These are phyloP conservation scores for Apostasia ramifera DNA, from an alignment of 106 monocot species.

Conservation along the genomic window DNA sequence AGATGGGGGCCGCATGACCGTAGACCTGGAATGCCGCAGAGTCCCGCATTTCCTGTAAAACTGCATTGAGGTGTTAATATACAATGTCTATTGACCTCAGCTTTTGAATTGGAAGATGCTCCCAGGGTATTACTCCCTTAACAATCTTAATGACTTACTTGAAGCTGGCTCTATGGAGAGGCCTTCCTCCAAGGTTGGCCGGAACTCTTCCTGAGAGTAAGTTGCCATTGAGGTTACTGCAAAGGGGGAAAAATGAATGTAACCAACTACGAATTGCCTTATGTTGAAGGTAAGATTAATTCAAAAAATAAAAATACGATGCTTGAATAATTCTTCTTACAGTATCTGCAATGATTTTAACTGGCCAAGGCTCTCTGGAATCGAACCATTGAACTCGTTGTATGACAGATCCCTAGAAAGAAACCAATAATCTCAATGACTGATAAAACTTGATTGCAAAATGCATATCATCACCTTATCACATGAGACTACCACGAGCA, in stretches of 20 bases:
- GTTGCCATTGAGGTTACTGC: constrained; percentile 94
- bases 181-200: constrained; percentile 76
- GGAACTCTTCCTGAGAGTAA: constrained; percentile 85
- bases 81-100: too few species aligned
- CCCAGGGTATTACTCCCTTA: too few species aligned
- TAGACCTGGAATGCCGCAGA: constrained; percentile 91
- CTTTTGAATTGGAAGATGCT: too few species aligned
- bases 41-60: constrained; percentile 81
- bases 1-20: constrained; percentile 72
- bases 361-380: constrained; percentile 76
- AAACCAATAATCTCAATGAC: neutral
- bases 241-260: constrained; percentile 8
- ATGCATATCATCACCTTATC: too few species aligned
- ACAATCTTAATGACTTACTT: constrained; percentile 43
- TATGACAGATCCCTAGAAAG: constrained; percentile 77
- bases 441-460: too few species aligned
- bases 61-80: constrained; percentile 21
- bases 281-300: neutral
- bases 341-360: constrained; percentile 56
- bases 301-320: neutral
- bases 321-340: constrained; percentile 32
- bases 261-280: neutral
- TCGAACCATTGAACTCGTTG: constrained; percentile 87
- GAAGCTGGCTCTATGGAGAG: constrained; percentile 94
- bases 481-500: too few species aligned